A percentile compares a stretch with the other conserved stretches of the same genome.
These are phyloP conservation scores for Amylocystis lapponica DNA, from an alignment of 768 basidiomycete genomes.

Conservation along the genomic window DNA sequence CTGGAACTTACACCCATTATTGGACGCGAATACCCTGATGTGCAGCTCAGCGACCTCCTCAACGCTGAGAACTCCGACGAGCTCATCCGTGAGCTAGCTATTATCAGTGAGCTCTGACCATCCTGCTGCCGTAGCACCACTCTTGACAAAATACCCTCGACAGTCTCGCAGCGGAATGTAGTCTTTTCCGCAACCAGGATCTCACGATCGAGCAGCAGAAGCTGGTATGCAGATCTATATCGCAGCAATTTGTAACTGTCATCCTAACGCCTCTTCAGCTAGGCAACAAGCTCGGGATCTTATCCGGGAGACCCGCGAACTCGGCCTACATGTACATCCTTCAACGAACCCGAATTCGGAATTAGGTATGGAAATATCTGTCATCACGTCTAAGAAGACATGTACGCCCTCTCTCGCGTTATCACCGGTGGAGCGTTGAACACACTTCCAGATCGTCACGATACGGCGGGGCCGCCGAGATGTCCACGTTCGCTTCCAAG, in stretches of 20 bases:
- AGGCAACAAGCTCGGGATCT: constrained; percentile 41
- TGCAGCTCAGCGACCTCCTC: constrained; percentile 44
- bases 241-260: too few relatives aligned
- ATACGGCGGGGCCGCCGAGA: neutral
- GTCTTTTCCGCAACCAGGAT: constrained; percentile 59
- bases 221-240: constrained; percentile 16
- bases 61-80: constrained; percentile 41
- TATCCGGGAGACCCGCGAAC: constrained; percentile 42
- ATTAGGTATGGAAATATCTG: constrained; percentile 41
- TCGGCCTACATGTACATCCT: constrained; percentile 52
- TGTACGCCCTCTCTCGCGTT: constrained; percentile 21
- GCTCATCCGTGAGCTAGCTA: constrained; percentile 48
- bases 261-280: too few relatives aligned
- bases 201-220: constrained; percentile 44
- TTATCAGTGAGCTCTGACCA: constrained; percentile 1
- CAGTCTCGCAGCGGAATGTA: constrained; percentile 51
- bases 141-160: too few relatives aligned
- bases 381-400: constrained; percentile 31
- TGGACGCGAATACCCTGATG: constrained; percentile 17
- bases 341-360: constrained; percentile 30
- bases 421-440: too few relatives aligned
- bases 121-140: too few relatives aligned
- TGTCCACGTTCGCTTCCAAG: neutral
- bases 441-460: constrained; percentile 29
- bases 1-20: neutral